Conservation (phyloP, 2,329 filamentous ascomycete genomes). For the Aspergillus brasiliensis region DNA sequence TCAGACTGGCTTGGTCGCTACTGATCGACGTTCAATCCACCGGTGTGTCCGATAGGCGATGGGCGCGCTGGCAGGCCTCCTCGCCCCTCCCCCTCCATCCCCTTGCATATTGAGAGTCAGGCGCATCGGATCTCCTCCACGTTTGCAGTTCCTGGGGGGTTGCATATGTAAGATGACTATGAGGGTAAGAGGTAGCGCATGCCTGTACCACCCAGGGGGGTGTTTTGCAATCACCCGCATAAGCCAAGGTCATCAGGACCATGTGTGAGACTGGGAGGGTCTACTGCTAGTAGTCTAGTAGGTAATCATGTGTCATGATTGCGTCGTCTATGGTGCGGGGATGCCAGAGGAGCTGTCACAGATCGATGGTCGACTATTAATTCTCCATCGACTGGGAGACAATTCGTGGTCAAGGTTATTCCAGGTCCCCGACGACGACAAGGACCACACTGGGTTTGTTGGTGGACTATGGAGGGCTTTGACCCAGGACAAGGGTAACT, state of each 20-base stretch:
- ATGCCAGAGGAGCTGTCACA: constrained; percentile 6
- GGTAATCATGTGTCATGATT: constrained; percentile 7
- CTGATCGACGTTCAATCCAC: constrained; percentile 4
- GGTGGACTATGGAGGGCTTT: not conserved
- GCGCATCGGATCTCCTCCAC: constrained; percentile 10
- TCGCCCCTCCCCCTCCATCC: not conserved
- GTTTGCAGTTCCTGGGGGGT: constrained; percentile 11
- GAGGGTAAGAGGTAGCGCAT: constrained; percentile 4
- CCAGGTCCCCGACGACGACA: not conserved
- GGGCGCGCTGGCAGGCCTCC: not conserved
- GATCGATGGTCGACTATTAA: constrained; percentile 10
- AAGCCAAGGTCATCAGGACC: not conserved
- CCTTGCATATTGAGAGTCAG: constrained; percentile 14
- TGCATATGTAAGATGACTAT: constrained; percentile 16
- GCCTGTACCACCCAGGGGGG: not conserved
- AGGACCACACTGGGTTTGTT: not conserved
- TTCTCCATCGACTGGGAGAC: not conserved
- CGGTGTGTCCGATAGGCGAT: constrained; percentile 14
- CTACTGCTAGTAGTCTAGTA: not conserved
- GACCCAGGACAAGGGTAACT: not conserved
- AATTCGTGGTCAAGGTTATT: not conserved
- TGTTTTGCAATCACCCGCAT: not conserved
- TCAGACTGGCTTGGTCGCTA: not conserved
- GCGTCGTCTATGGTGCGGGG: not conserved
- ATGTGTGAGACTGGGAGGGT: not conserved